phyloP scores from a whole-genome alignment of 1,284 basidiomycete species.

The Schizophyllum amplum region DNA sequence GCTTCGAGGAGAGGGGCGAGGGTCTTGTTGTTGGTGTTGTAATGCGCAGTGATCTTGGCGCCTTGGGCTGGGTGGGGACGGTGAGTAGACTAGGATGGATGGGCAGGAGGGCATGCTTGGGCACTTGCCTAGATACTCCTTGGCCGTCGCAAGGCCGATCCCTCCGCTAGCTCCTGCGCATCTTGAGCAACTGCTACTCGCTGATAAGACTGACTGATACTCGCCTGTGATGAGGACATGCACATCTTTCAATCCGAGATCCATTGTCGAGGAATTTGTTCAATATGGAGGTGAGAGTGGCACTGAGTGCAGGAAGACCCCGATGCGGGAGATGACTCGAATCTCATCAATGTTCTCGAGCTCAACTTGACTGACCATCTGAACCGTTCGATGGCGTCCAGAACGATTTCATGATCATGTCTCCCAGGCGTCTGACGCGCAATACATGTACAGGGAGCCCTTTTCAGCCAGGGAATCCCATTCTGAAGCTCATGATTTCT shows the following conservation, averaged over 20 bases:
- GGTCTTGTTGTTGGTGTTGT: constrained; percentile 45
- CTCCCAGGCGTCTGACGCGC: too few relatives aligned
- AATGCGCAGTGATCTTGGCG: constrained; percentile 67
- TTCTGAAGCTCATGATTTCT: too few relatives aligned
- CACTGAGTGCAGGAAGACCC: too few relatives aligned
- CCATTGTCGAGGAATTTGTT: constrained; percentile 17
- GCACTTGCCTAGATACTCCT: constrained; percentile 42
- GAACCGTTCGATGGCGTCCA: too few relatives aligned
- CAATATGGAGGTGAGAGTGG: too few relatives aligned
- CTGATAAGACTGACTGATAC: neutral
- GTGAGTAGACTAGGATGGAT: neutral
- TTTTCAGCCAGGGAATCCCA: too few relatives aligned
- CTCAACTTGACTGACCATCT: too few relatives aligned
- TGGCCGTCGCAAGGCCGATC: constrained; percentile 52
- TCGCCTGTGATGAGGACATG: constrained; percentile 36
- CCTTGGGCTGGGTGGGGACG: constrained; percentile 42
- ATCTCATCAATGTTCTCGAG: too few relatives aligned
- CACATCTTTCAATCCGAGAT: constrained; percentile 28
- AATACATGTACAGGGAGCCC: too few relatives aligned
- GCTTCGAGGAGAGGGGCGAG: constrained; percentile 34
- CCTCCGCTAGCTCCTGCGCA: constrained; percentile 55
- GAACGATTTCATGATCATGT: too few relatives aligned
- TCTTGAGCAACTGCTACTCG: neutral
- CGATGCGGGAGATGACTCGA: too few relatives aligned
- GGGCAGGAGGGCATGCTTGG: neutral